phyloP scores from a whole-genome alignment of 2,329 filamentous ascomycete species.

The Xylaria sp. region DNA sequence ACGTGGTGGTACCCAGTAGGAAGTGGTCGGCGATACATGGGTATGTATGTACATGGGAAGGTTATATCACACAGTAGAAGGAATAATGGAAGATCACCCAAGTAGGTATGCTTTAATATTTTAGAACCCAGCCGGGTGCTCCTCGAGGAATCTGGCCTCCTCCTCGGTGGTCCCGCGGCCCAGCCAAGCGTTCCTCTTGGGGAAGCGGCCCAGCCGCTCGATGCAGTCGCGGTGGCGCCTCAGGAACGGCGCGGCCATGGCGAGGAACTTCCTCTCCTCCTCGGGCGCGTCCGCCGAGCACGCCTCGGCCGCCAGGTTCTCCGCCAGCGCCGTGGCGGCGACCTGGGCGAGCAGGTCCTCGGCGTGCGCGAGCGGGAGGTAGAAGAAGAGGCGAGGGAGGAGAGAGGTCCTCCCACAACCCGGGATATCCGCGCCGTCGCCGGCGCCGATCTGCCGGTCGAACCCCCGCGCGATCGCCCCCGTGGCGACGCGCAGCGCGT shows the following conservation, averaged over 20 bases:
- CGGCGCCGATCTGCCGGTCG: conserved; percentile 8
- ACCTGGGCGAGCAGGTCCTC: neutral
- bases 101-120: neutral
- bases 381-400: neutral
- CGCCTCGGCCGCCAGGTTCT: neutral
- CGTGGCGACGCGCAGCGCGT: conserved; percentile 15
- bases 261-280: neutral
- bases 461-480: conserved; percentile 18
- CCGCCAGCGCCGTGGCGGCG: neutral
- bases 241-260: neutral
- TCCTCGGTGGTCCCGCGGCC: neutral
- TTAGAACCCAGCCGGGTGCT: neutral
- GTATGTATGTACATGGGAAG: too few relatives aligned
- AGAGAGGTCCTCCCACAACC: neutral
- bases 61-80: too few relatives aligned
- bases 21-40: too few relatives aligned
- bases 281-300: neutral
- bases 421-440: too few relatives aligned
- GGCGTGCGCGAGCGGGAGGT: neutral
- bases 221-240: neutral
- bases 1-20: too few relatives aligned
- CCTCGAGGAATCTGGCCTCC: neutral
- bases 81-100: neutral
- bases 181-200: neutral
- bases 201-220: neutral